Percentiles rank a stretch among this genome's conserved stretches.
Conservation (phyloP, 176 grass and related monocot genomes). For the Oryza brachyantha region DNA sequence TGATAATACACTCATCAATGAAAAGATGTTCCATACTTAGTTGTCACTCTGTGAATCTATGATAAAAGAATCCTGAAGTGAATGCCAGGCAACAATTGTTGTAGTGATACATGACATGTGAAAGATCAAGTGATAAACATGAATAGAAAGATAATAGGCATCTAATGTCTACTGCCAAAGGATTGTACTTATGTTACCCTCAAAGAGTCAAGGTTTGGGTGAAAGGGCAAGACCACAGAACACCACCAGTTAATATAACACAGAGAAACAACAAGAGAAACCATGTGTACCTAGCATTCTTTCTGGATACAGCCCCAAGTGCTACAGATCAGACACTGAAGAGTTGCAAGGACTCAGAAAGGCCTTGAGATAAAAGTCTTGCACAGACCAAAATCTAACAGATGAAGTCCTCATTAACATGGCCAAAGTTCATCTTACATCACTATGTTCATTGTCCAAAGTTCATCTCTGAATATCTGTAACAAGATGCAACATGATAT, state of each 20-base stretch:
- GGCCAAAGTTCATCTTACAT: too few relatives aligned
- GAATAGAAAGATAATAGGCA: background rate
- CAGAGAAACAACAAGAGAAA: background rate
- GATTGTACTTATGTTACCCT: background rate
- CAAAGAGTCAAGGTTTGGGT: background rate
- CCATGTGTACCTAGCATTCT: conserved; percentile 27
- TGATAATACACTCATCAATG: background rate
- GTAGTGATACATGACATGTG: background rate
- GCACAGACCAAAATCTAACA: conserved; percentile 31
- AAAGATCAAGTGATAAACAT: background rate
- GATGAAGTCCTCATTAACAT: background rate
- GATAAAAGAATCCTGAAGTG: background rate
- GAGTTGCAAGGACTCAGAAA: conserved; percentile 23
- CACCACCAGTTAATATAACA: background rate
- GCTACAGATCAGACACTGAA: conserved; percentile 42
- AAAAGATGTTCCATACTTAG: background rate
- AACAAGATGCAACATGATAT: conserved; percentile 26
- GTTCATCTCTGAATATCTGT: conserved; percentile 95
- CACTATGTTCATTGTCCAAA: conserved; percentile 67
- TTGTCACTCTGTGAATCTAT: background rate
- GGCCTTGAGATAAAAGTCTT: conserved; percentile 32
- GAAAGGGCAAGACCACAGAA: background rate
- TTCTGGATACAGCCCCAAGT: conserved; percentile 30
- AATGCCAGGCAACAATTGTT: background rate
- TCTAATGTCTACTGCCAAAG: background rate